Percentiles rank a stretch among this genome's conserved stretches.
phyloP scores from a whole-genome alignment of 1,139 yeast genomes.

The Yamadazyma trypodendri region DNA sequence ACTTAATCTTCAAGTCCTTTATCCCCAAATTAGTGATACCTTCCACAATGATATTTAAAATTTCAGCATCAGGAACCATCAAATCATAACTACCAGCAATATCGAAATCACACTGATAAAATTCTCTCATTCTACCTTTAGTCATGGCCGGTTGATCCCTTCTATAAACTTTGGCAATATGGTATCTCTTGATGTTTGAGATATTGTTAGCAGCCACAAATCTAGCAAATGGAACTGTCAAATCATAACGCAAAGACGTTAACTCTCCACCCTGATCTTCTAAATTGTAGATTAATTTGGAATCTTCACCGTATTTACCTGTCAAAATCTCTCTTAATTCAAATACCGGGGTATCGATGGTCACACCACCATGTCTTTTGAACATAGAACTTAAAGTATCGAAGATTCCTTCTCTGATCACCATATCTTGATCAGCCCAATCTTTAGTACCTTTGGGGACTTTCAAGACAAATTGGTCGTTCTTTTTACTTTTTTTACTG shows the following conservation, averaged over 20 bases:
- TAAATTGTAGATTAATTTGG: conserved; percentile 88
- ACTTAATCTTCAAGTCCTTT: conserved; percentile 81
- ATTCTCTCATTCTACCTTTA: conserved; percentile 98
- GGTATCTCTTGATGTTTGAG: conserved; percentile 86
- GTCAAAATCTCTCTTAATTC: conserved; percentile 92
- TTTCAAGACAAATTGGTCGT: conserved; percentile 59
- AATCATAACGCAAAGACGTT: conserved; percentile 90
- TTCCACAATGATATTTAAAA: conserved; percentile 75
- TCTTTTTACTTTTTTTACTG: conserved; percentile 6
- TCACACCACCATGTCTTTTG: conserved; percentile 96
- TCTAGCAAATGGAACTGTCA: conserved; percentile 97
- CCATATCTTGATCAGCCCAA: conserved; percentile 98
- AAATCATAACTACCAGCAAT: conserved; percentile 88
- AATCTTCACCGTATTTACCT: conserved; percentile 98
- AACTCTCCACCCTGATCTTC: conserved; percentile 99
- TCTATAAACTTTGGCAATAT: conserved; percentile 95
- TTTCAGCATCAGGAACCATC: conserved; percentile 96
- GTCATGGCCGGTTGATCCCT: conserved; percentile 99
- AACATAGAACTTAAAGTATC: conserved; percentile 67
- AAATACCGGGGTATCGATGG: conserved; percentile 96
- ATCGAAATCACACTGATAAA: conserved; percentile 97
- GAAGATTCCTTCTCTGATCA: conserved; percentile 85
- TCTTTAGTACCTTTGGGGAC: conserved; percentile 98
- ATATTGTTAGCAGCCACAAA: conserved; percentile 93
- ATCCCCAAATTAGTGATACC: conserved; percentile 84